Conservation (phyloP, 805 yeast species). For the Yamadazyma endophytica region DNA sequence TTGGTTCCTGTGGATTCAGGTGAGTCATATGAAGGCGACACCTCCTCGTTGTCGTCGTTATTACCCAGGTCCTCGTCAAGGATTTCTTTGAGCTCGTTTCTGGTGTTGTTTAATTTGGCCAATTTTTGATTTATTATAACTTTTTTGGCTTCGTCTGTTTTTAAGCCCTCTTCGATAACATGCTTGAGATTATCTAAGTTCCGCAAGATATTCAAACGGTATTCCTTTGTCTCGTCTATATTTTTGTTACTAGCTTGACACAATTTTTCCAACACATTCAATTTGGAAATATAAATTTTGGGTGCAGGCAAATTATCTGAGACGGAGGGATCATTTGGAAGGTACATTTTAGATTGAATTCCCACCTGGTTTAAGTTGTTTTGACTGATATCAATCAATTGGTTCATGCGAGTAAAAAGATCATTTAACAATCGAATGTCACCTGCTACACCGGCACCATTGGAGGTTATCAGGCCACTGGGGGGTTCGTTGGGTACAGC, state of each 20-base stretch:
- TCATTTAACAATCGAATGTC: slow-evolving; percentile 31
- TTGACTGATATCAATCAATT: slow-evolving; percentile 22
- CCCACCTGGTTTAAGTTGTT: slow-evolving; percentile 37
- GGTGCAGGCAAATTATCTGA: slow-evolving; percentile 38
- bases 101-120: slow-evolving; percentile 21
- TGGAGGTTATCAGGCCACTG: not conserved
- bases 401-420: slow-evolving; percentile 22
- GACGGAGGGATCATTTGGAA: slow-evolving; percentile 30
- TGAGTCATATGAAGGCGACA: slow-evolving; percentile 6
- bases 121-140: slow-evolving; percentile 26
- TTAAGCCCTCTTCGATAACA: slow-evolving; percentile 24
- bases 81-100: slow-evolving; percentile 29
- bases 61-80: slow-evolving; percentile 8
- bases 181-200: slow-evolving; percentile 21
- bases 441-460: slow-evolving; percentile 11
- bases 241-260: slow-evolving; percentile 28
- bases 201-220: slow-evolving; percentile 21
- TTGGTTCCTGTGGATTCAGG: no score
- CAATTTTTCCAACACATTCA: slow-evolving; percentile 34
- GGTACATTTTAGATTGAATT: slow-evolving; percentile 30
- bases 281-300: slow-evolving; percentile 32
- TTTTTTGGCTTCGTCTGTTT: slow-evolving; percentile 31
- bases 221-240: slow-evolving; percentile 26
- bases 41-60: slow-evolving; percentile 1
- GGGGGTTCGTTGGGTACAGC: not conserved